phyloP scores from a whole-genome alignment of 2,329 filamentous ascomycete species.

The Colletotrichum ledebouriae region DNA sequence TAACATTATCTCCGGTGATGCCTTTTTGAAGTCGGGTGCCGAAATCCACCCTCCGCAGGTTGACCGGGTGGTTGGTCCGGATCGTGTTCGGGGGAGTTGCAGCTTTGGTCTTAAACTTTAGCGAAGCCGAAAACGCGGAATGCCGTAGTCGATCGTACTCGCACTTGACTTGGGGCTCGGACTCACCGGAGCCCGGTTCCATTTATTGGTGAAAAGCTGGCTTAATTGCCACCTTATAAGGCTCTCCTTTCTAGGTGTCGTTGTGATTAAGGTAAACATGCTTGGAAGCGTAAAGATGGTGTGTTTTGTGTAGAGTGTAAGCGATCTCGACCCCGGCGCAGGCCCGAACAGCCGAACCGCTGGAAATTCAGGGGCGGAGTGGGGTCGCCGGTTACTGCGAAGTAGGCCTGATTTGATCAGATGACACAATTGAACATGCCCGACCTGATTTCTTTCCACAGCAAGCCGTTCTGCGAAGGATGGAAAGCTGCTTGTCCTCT shows the following conservation, averaged over 20 bases:
- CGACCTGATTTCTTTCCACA: slow-evolving; percentile 13
- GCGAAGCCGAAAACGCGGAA: too few relatives aligned
- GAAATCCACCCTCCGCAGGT: too few relatives aligned
- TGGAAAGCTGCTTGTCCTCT: not conserved
- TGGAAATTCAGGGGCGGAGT: slow-evolving; percentile 27
- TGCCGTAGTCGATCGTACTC: not conserved
- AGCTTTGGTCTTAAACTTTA: too few relatives aligned
- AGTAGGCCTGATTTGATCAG: slow-evolving; percentile 2
- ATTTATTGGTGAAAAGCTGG: not conserved
- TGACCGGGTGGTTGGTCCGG: too few relatives aligned
- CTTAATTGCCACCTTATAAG: slow-evolving; percentile 13
- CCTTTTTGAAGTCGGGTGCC: too few relatives aligned
- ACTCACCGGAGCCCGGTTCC: not conserved
- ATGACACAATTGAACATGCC: slow-evolving; percentile 26
- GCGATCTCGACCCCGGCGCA: slow-evolving; percentile 12
- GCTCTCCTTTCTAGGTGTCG: not conserved
- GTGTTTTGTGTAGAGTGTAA: slow-evolving; percentile 36
- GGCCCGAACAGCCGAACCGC: not conserved
- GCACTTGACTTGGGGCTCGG: not conserved
- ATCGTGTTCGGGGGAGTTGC: too few relatives aligned
- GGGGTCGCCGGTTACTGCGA: slow-evolving; percentile 7
- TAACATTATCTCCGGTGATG: too few relatives aligned
- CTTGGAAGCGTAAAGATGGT: slow-evolving; percentile 26
- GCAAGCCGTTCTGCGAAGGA: not conserved
- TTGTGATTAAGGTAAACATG: slow-evolving; percentile 19